Evolutionary conservation across 345 rosid species (phyloP), one percentile per base, ranked within the genome.

Genomic region (Euphorbia peplus): DNA sequence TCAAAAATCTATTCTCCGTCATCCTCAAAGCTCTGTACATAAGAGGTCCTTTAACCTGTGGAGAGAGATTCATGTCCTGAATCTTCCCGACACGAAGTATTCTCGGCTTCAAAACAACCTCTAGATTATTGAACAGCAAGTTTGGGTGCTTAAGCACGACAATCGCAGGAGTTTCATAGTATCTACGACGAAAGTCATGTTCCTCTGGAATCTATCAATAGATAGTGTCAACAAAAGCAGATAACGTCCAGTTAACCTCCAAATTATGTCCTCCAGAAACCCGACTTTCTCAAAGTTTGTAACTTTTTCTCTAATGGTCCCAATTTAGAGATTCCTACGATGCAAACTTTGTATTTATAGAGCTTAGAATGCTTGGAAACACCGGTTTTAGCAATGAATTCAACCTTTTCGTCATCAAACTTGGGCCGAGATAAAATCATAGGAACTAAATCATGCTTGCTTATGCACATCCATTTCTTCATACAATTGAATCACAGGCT

Each of bases 191-290:
- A 79, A 92, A 51, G 95, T 88, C 96, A 92, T 92, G 65, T 88
- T 92, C 78, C 95, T 85, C 69, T 92, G 93, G 63, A 92, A 87
- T 79, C 88, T 90, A 4, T 88, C 96, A 60, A 87, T 76, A 8
- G 95, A 90, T 9, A 90, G 37, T 9, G 95, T 85, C 70, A 92
- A 76, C 50, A 84, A 24, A 58, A 81, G 63, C 0, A 89, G 96
- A 60, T 82, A 84, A 41, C 78, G 80, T 13, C 96, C 96, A 8
- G 81, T 73, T 10, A 92, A 75, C 22, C 63, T 3, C 95, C 88
- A 86, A 67, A 85, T 69, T 52, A 84, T 90, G 24, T 90, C 95
- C 58, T 90, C 92, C 1, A 85, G 71, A 59, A 88, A 67, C 30
- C 96, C 96, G 26, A 85, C 90, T 81, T 84, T 90, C 70, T 81